Conservation (phyloP, 2,329 filamentous ascomycete genomes). For the Orbilia ellipsospora region DNA sequence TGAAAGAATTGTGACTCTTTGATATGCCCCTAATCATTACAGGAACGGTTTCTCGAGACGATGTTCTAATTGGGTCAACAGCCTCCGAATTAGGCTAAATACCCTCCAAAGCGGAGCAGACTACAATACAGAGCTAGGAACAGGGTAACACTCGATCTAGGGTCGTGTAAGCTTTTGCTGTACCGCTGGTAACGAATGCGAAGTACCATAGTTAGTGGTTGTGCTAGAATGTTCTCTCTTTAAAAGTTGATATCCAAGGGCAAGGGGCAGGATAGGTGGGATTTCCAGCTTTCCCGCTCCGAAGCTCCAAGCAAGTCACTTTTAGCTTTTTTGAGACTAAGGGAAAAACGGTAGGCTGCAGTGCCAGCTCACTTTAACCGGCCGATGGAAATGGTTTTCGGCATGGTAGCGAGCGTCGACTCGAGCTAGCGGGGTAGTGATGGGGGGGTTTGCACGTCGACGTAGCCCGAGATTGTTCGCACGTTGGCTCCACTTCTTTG, state of each 20-base stretch:
- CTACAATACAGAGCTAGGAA: no score
- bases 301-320: slow-evolving; percentile 11
- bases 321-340: no score
- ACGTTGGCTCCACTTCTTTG: neutral
- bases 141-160: no score
- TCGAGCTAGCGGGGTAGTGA: neutral
- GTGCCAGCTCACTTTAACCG: slow-evolving; percentile 49
- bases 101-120: no score
- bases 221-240: no score
- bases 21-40: neutral
- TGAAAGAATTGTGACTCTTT: neutral
- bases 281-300: slow-evolving; percentile 33
- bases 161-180: no score
- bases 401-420: slow-evolving; percentile 39
- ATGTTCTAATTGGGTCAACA: neutral
- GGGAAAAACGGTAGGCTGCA: slow-evolving; percentile 3
- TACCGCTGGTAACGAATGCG: no score
- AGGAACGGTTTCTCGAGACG: no score
- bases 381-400: slow-evolving; percentile 18
- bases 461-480: no score
- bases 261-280: slow-evolving; percentile 38
- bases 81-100: no score
- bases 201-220: no score
- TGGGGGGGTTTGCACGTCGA: neutral
- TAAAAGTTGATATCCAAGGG: neutral